Percentiles rank a stretch among this genome's conserved stretches.
phyloP scores from a whole-genome alignment of 106 monocot genomes.

The Phalaenopsis equestris region DNA sequence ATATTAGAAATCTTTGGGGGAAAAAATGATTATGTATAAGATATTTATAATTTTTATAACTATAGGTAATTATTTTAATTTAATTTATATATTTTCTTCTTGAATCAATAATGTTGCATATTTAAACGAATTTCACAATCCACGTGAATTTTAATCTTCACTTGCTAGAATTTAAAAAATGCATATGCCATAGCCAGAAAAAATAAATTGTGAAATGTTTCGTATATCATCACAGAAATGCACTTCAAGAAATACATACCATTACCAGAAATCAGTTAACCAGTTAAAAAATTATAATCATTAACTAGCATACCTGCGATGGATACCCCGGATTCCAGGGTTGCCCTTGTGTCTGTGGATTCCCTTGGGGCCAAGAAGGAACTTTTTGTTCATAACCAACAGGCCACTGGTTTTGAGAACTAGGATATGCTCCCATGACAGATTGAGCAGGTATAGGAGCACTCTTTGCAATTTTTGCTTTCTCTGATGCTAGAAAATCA shows the following conservation, averaged over 20 bases:
- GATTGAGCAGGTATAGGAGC: constrained; percentile 37
- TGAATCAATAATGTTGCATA: too few species aligned
- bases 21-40: too few species aligned
- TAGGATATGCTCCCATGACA: constrained; percentile 52
- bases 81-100: too few species aligned
- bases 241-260: not conserved
- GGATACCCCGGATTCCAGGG: constrained; percentile 79
- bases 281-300: not conserved
- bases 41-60: too few species aligned
- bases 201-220: not conserved
- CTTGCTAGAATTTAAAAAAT: too few species aligned
- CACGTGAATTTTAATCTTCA: too few species aligned
- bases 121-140: too few species aligned
- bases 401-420: constrained; percentile 65
- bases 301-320: constrained; percentile 43
- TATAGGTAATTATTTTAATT: too few species aligned
- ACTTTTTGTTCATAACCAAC: constrained; percentile 62
- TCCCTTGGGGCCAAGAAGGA: constrained; percentile 49
- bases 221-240: not conserved
- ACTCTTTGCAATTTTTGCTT: constrained; percentile 47
- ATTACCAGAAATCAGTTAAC: not conserved
- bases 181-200: too few species aligned
- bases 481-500: constrained; percentile 67
- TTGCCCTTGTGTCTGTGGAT: constrained; percentile 56
- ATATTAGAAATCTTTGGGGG: too few species aligned